A percentile compares a stretch with the other conserved stretches of the same genome.
phyloP scores from a whole-genome alignment of 1,284 basidiomycete species.

The Sanguinoderma infundibulare region DNA sequence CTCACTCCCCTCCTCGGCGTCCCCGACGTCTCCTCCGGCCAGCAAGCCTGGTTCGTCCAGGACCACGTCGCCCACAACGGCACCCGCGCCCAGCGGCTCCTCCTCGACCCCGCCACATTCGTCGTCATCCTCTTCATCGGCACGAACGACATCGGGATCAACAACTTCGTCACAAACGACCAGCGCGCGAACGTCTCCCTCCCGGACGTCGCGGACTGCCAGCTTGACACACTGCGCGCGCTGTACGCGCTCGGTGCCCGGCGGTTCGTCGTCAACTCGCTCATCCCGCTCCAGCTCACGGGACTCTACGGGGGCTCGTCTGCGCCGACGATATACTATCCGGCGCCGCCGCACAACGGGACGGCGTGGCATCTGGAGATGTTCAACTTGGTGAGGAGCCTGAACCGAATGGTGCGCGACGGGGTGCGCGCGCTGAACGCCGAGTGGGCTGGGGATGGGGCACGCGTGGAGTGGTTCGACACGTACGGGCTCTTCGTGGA shows the following conservation, averaged over 20 bases:
- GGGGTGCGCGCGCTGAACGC: slow-evolving; percentile 4
- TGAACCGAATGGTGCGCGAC: slow-evolving; percentile 11
- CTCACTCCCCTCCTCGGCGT: slow-evolving; percentile 10
- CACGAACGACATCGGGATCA: slow-evolving; percentile 13
- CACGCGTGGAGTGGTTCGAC: slow-evolving; percentile 9
- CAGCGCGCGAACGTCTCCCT: slow-evolving; percentile 5
- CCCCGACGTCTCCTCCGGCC: slow-evolving; percentile 7
- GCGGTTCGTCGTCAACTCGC: slow-evolving; percentile 11
- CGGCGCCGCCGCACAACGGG: slow-evolving; percentile 8
- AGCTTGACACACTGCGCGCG: slow-evolving; percentile 6
- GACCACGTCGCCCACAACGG: slow-evolving; percentile 11
- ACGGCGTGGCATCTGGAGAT: slow-evolving; percentile 8
- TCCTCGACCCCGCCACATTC: slow-evolving; percentile 5
- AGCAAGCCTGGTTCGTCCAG: slow-evolving; percentile 10
- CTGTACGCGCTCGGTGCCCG: slow-evolving; percentile 10
- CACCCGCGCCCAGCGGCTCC: slow-evolving; percentile 2
- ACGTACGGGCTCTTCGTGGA: slow-evolving; percentile 12
- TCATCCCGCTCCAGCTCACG: slow-evolving; percentile 13
- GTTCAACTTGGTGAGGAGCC: slow-evolving; percentile 10
- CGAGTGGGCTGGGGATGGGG: slow-evolving; percentile 6
- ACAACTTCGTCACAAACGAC: slow-evolving; percentile 10
- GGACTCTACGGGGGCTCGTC: slow-evolving; percentile 5
- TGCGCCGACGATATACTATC: slow-evolving; percentile 6
- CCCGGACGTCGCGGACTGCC: slow-evolving; percentile 9
- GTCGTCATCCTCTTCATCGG: slow-evolving; percentile 8